phyloP scores from a whole-genome alignment of 1,284 basidiomycete species.

The Fistulinella cinereoalba region DNA sequence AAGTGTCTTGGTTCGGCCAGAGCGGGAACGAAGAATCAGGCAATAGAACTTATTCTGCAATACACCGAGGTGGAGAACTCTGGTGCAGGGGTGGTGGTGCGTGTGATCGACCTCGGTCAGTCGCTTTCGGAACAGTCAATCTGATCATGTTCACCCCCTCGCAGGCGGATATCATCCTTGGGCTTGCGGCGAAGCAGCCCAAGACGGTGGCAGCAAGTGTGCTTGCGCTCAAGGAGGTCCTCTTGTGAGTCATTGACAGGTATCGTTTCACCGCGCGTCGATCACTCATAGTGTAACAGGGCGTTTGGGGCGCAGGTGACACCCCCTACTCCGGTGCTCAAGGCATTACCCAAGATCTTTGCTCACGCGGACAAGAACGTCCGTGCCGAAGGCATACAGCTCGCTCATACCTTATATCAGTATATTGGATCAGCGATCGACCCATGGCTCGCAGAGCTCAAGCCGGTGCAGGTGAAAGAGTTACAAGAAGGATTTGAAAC shows the following conservation, averaged over 20 bases:
- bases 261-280: slow-evolving; percentile 1
- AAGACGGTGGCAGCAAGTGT: slow-evolving; percentile 89
- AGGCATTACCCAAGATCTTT: slow-evolving; percentile 90
- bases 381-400: slow-evolving; percentile 83
- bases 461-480: slow-evolving; percentile 98
- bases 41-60: slow-evolving; percentile 82
- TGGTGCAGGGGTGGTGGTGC: slow-evolving; percentile 84
- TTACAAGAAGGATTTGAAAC: slow-evolving; percentile 87
- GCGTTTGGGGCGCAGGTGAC: slow-evolving; percentile 80
- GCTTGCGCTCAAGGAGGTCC: slow-evolving; percentile 75
- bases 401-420: slow-evolving; percentile 81
- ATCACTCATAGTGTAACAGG: slow-evolving; percentile 39
- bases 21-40: slow-evolving; percentile 89
- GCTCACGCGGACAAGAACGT: slow-evolving; percentile 95
- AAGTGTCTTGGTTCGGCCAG: slow-evolving; percentile 93
- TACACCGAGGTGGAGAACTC: slow-evolving; percentile 95
- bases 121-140: slow-evolving; percentile 11
- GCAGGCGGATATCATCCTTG: slow-evolving; percentile 81
- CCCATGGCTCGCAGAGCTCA: slow-evolving; percentile 87
- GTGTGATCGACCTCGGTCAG: slow-evolving; percentile 39
- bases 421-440: slow-evolving; percentile 89
- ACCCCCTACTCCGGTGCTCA: slow-evolving; percentile 79
- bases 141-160: slow-evolving; percentile 30
- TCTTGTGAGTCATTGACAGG: slow-evolving; percentile 38
- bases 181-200: slow-evolving; percentile 90